Evolutionary conservation across 257 asterid species (phyloP).

Genomic region (Solanum megistacrolobum): DNA sequence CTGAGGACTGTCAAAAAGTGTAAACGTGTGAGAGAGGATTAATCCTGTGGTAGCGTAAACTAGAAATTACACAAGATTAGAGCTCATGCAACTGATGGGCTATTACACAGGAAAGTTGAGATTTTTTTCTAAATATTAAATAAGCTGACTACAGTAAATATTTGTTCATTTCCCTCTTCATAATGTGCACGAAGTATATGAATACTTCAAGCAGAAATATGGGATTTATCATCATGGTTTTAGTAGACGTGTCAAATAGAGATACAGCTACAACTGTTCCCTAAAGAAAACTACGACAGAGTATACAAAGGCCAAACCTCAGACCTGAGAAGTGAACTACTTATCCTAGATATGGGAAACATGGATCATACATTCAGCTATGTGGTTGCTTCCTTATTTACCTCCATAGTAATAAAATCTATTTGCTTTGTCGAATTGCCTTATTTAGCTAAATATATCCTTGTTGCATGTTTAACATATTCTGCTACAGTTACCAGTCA

Average conservation of each 20-base stretch:
- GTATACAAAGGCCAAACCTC: background rate
- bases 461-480: background rate
- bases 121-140: background rate
- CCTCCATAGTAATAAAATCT: background rate
- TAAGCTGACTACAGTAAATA: background rate
- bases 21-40: background rate
- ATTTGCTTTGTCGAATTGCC: background rate
- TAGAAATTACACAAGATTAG: background rate
- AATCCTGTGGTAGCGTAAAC: background rate
- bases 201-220: background rate
- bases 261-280: background rate
- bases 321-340: background rate
- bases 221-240: background rate
- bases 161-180: background rate
- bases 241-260: background rate
- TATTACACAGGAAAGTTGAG: background rate
- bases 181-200: background rate
- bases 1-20: slow-evolving; percentile 26
- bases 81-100: background rate
- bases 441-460: background rate
- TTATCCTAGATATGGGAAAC: background rate
- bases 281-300: background rate
- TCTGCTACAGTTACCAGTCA: background rate
- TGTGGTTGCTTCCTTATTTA: background rate
- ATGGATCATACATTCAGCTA: background rate